A percentile compares a stretch with the other conserved stretches of the same genome.
Evolutionary conservation across 805 yeast species (phyloP).

Genomic region (Ogataea trehaloabstinens): DNA sequence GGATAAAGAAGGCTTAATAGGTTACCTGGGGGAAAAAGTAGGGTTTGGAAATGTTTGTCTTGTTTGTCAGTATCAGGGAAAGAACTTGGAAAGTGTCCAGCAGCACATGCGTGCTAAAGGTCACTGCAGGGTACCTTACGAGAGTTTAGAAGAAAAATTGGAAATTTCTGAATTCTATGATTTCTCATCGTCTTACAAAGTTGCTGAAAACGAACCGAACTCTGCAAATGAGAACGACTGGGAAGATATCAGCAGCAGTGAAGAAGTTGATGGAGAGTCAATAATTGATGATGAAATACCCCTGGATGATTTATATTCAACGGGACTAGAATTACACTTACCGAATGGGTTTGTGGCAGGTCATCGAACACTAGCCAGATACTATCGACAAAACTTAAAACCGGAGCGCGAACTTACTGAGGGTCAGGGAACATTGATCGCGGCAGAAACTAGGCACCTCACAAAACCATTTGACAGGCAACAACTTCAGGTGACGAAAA

Average conservation of each 20-base stretch:
- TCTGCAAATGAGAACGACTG: constrained; percentile 35
- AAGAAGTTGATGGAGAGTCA: constrained; percentile 34
- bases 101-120: constrained; percentile 85
- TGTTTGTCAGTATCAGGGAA: constrained; percentile 82
- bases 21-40: constrained; percentile 74
- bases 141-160: constrained; percentile 69
- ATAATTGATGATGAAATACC: constrained; percentile 33
- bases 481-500: constrained; percentile 43
- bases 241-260: constrained; percentile 32
- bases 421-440: constrained; percentile 70
- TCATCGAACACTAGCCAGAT: constrained; percentile 72
- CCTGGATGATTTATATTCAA: constrained; percentile 30
- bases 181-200: constrained; percentile 63
- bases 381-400: constrained; percentile 63
- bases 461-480: constrained; percentile 38
- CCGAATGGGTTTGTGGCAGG: constrained; percentile 81
- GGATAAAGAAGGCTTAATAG: constrained; percentile 70
- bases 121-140: constrained; percentile 89
- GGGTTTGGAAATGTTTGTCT: constrained; percentile 83
- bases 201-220: constrained; percentile 20
- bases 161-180: constrained; percentile 83
- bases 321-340: constrained; percentile 63
- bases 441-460: constrained; percentile 68
- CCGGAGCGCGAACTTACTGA: constrained; percentile 53
- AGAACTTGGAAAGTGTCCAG: constrained; percentile 77